Conservation (phyloP, 345 rosid genomes). For the Boechera stricta region DNA sequence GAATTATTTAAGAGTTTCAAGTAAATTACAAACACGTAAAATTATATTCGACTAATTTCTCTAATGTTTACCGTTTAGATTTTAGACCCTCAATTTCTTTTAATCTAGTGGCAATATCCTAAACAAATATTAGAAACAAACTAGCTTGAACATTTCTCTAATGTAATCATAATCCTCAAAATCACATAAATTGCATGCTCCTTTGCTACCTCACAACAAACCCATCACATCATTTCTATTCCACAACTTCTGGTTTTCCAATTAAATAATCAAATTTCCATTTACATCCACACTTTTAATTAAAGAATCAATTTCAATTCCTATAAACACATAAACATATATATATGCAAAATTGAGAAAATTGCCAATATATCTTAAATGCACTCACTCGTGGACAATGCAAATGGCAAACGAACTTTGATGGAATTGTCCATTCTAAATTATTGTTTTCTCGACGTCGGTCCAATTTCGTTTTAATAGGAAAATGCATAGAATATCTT, state of each 20-base stretch:
- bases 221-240: constrained; percentile 16
- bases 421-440: not conserved
- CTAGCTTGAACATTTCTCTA: not conserved
- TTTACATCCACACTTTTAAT: not conserved
- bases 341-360: not conserved
- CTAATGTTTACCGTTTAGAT: not conserved
- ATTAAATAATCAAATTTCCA: not conserved
- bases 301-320: not conserved
- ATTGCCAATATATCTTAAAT: constrained; percentile 5
- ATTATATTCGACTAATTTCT: not conserved
- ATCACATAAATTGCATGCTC: constrained; percentile 7
- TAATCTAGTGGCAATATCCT: not conserved
- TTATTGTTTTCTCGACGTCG: not conserved
- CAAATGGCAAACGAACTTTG: not conserved
- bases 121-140: not conserved
- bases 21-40: no score
- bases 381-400: not conserved
- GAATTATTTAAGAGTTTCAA: no score
- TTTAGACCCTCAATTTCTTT: not conserved
- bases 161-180: not conserved
- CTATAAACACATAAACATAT: not conserved
- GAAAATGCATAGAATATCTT: constrained; percentile 18
- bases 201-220: not conserved
- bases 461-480: not conserved
- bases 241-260: not conserved